These are phyloP conservation scores for Rhizopogon vinicolor DNA, from an alignment of 768 basidiomycete species.

Conservation along the genomic window DNA sequence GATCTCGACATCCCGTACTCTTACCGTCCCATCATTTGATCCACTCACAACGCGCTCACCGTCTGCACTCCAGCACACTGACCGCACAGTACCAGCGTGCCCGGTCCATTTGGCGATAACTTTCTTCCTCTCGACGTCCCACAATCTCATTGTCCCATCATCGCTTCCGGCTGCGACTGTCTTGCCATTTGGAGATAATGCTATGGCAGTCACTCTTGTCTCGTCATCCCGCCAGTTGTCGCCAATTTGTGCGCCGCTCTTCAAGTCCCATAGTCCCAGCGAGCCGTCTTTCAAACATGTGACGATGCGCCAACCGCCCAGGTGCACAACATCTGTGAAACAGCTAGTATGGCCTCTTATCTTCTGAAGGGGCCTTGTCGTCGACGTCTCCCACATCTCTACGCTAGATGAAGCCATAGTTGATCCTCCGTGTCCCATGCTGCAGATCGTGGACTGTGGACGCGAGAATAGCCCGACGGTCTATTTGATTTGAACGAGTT, in stretches of 20 bases:
- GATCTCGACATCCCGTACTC: neutral
- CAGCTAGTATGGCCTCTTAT: neutral
- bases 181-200: neutral
- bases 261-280: neutral
- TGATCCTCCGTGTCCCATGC: too few relatives aligned
- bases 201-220: neutral
- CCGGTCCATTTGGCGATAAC: neutral
- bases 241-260: neutral
- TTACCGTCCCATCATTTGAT: neutral
- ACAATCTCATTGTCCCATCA: neutral
- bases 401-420: too few relatives aligned
- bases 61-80: neutral
- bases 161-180: neutral
- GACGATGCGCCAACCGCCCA: neutral
- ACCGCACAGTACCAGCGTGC: neutral
- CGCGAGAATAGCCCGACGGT: too few relatives aligned
- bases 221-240: neutral
- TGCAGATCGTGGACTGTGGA: too few relatives aligned
- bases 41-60: neutral
- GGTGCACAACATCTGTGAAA: neutral
- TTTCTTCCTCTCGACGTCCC: neutral
- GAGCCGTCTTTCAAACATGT: neutral
- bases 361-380: neutral
- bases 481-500: too few relatives aligned
- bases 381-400: neutral